Conservation (phyloP, 148 eudicot genomes). For the Silene latifolia region DNA sequence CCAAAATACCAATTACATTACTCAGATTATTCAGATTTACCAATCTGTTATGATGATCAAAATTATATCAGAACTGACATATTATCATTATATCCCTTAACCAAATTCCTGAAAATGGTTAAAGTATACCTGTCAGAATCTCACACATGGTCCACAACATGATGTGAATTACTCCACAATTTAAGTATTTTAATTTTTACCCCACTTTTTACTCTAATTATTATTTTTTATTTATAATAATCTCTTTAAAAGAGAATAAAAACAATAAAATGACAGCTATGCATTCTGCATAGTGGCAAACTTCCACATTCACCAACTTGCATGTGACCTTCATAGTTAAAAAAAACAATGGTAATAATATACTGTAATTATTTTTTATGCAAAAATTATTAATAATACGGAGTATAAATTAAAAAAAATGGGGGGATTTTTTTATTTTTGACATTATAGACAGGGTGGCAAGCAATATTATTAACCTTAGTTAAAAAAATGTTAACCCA, state of each 20-base stretch:
- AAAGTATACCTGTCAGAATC: constrained; percentile 20
- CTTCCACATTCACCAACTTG: constrained; percentile 18
- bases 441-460: constrained; percentile 16
- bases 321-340: constrained; percentile 2
- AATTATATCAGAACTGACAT: too few species aligned
- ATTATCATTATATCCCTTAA: too few species aligned
- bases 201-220: not conserved
- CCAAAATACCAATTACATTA: too few species aligned
- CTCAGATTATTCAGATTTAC: too few species aligned
- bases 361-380: too few species aligned
- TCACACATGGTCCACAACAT: constrained; percentile 19
- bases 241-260: not conserved
- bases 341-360: too few species aligned
- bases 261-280: constrained; percentile 23
- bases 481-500: constrained; percentile 19
- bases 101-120: not conserved
- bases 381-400: too few species aligned
- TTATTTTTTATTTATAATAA: too few species aligned
- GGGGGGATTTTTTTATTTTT: not conserved
- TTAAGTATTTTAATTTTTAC: not conserved
- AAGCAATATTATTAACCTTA: constrained; percentile 13
- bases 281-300: not conserved
- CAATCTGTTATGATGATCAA: too few species aligned
- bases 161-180: not conserved
- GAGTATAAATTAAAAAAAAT: not conserved